These are phyloP conservation scores for Lasiosphaeria hispida DNA, from an alignment of 495 filamentous ascomycete species.

Conservation along the genomic window DNA sequence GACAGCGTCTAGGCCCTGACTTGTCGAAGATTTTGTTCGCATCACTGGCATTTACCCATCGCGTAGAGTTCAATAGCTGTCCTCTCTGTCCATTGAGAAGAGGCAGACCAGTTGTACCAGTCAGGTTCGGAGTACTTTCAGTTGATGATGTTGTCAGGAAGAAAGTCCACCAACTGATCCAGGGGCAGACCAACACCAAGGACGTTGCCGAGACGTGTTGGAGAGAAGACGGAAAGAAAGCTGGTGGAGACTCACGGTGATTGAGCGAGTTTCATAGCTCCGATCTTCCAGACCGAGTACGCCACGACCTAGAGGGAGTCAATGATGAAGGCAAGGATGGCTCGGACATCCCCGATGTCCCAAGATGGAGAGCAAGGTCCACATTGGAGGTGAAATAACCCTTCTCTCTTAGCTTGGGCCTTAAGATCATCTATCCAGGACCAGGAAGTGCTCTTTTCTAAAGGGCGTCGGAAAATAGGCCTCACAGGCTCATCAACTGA, in stretches of 20 bases:
- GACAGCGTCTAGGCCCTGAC: not conserved
- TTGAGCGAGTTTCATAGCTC: not conserved
- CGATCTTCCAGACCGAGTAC: slow-evolving; percentile 2
- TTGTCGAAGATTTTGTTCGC: not conserved
- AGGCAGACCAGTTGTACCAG: slow-evolving; percentile 5
- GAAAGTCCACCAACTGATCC: slow-evolving; percentile 8
- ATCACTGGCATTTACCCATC: not conserved
- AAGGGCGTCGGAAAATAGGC: too few relatives aligned
- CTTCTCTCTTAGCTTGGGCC: too few relatives aligned
- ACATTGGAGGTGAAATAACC: too few relatives aligned
- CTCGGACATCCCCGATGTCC: slow-evolving; percentile 1
- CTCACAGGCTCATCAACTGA: too few relatives aligned
- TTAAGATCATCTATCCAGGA: too few relatives aligned
- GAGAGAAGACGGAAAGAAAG: slow-evolving; percentile 2
- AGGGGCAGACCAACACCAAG: not conserved
- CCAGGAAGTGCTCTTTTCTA: too few relatives aligned
- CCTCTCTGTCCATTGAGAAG: not conserved
- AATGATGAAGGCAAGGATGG: slow-evolving; percentile 1
- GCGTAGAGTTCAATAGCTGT: not conserved
- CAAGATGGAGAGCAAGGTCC: not conserved
- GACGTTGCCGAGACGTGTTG: slow-evolving; percentile 1
- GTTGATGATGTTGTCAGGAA: not conserved
- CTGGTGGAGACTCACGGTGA: not conserved
- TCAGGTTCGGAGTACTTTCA: slow-evolving; percentile 1
- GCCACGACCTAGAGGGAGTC: slow-evolving; percentile 2